Base-by-base conservation (phyloP, 2,329 filamentous ascomycete species). In the Botrytis pseudocinerea region DNA sequence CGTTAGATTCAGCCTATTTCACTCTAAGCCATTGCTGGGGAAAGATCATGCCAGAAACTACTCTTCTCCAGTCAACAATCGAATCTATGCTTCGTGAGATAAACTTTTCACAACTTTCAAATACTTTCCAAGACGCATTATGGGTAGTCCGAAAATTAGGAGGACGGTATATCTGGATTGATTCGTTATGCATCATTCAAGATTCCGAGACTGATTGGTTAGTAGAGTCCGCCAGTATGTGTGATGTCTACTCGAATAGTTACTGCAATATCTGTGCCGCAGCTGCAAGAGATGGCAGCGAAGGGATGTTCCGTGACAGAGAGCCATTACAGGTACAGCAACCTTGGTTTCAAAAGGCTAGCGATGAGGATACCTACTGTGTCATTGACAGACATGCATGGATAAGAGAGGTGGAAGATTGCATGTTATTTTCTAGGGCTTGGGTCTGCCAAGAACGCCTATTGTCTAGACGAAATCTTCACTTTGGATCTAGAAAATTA, bases 311-410 rank as follows among this genome's bases (percentile, higher is more conserved):
- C 10, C 18, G 62, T 25, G 16, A 46, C 2, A 64, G 62, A 64
- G 3, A 46, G 2, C 42, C n/a, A 25, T 10, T 64, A 25, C 16
- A 64, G 18, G 9, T 46, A 9, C 18, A 64, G 14, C n/a, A 64
- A 35, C n/a, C 10, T 12, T 64, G 62, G 62, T 64, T 42, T 8
- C 10, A 44, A 25, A n/a, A 20, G 4, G 5, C 4, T 16, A 2
- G n/a, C 16, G 1, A 20, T 7, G 2, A 44, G 22, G 1, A 51
- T 6, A 6, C n/a, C 2, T 0, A 6, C 22, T 64, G 62, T 42
- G 1, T 46, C 0, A 2, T 22, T 32, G 20, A 44, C 9, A 0
- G 0, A 9, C 0, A 1, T 7, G 20, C 28, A 10, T 64, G 62
- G 42, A 2, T 4, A 32, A 22, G 25, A 0, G 62, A 64, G 18